phyloP scores from a whole-genome alignment of 108 stramenopile species.

The Asterionellopsis glacialis region DNA sequence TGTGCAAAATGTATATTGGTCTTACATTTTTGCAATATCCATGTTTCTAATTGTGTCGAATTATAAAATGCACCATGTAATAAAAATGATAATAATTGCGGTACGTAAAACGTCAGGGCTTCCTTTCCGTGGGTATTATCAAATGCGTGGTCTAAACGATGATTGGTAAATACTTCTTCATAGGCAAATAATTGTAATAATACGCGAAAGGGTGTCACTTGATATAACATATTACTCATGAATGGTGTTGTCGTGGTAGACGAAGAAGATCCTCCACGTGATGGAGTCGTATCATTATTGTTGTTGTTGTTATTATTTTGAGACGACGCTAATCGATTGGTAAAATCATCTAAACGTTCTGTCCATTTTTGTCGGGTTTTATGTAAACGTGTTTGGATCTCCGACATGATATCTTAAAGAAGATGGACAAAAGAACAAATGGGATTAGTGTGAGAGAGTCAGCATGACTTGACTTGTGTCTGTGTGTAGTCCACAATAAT shows the following conservation, averaged over 20 bases:
- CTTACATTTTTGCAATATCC: constrained; percentile 72
- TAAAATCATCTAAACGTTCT: constrained; percentile 39
- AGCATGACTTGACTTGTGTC: no score
- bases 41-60: constrained; percentile 62
- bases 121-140: constrained; percentile 41
- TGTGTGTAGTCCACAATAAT: no score
- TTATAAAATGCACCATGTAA: constrained; percentile 80
- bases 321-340: constrained; percentile 8
- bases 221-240: constrained; percentile 14
- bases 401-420: constrained; percentile 36
- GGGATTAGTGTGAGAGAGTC: neutral
- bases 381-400: constrained; percentile 31
- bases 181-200: constrained; percentile 81
- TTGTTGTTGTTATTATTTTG: neutral
- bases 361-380: constrained; percentile 46
- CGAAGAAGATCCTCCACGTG: constrained; percentile 19
- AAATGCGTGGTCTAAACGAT: constrained; percentile 62
- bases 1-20: constrained; percentile 78
- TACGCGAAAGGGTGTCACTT: constrained; percentile 61
- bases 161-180: constrained; percentile 68
- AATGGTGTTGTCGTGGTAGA: constrained; percentile 19
- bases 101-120: constrained; percentile 68
- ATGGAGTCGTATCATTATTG: constrained; percentile 1
- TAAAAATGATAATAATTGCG: constrained; percentile 80
- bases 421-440: constrained; percentile 4